phyloP scores from a whole-genome alignment of 1,139 yeast genomes.

The Yamadazyma dushanensis region DNA sequence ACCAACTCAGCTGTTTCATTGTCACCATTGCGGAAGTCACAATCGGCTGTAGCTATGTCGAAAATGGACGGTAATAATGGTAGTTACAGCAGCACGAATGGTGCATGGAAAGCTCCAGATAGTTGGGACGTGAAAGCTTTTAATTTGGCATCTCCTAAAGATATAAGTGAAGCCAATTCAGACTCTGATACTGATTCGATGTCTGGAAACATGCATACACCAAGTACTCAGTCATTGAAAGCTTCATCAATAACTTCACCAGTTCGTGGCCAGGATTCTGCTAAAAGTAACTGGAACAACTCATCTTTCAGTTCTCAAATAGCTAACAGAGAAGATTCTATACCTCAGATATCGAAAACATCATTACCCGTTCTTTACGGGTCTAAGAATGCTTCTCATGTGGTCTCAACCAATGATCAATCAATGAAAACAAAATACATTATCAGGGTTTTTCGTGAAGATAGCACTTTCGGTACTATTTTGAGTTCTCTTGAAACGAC shows the following conservation, averaged over 20 bases:
- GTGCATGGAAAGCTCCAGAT: constrained; percentile 69
- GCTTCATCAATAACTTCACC: background rate
- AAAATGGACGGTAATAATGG: constrained; percentile 3
- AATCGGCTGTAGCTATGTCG: constrained; percentile 9
- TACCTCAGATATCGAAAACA: constrained; percentile 4
- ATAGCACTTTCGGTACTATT: constrained; percentile 80
- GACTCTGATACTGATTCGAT: constrained; percentile 22
- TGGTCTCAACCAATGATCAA: constrained; percentile 19
- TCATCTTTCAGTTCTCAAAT: constrained; percentile 3
- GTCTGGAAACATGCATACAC: background rate
- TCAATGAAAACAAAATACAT: constrained; percentile 42
- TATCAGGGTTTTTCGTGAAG: constrained; percentile 73
- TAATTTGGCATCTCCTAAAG: constrained; percentile 11
- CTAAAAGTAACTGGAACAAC: constrained; percentile 3
- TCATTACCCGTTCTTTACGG: constrained; percentile 41
- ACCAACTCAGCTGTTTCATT: constrained; percentile 3
- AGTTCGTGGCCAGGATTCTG: background rate
- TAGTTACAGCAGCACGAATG: constrained; percentile 3
- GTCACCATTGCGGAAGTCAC: constrained; percentile 12
- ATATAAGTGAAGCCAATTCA: constrained; percentile 12
- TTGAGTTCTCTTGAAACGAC: constrained; percentile 76
- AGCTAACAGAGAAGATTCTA: background rate
- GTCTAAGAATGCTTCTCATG: constrained; percentile 27
- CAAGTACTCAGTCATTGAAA: constrained; percentile 2
- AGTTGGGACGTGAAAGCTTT: constrained; percentile 71